Evolutionary conservation across 768 basidiomycete species (phyloP).

Genomic region (Pleurotus sapidus): DNA sequence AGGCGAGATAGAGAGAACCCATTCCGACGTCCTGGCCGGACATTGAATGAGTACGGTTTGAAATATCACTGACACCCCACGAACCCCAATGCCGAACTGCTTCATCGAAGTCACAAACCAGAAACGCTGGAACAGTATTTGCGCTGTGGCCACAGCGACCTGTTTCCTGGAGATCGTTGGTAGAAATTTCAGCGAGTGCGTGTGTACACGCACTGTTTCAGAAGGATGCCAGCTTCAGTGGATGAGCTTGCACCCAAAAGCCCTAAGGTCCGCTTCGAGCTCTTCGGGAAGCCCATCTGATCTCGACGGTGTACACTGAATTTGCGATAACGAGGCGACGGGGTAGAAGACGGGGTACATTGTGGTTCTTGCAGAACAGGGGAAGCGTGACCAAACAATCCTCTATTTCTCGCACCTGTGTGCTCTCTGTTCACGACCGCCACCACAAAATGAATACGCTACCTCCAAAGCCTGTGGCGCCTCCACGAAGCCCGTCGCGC

Average conservation of each 20-base stretch:
- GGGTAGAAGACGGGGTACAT: conserved; percentile 58
- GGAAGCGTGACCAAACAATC: conserved; percentile 6
- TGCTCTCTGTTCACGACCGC: neutral
- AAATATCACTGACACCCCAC: conserved; percentile 22
- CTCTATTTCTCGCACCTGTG: neutral
- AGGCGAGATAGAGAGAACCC: conserved; percentile 85
- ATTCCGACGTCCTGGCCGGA: conserved; percentile 73
- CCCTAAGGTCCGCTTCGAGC: conserved; percentile 85
- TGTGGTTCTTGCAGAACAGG: neutral
- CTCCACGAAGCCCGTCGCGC: conserved; percentile 16
- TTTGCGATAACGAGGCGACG: conserved; percentile 77
- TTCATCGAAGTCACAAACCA: conserved; percentile 95
- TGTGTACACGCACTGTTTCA: conserved; percentile 69
- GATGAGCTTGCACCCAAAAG: conserved; percentile 91
- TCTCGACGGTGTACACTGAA: conserved; percentile 74
- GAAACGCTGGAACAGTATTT: conserved; percentile 95
- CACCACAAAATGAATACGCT: conserved; percentile 31
- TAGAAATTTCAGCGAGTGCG: neutral
- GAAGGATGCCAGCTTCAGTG: conserved; percentile 90
- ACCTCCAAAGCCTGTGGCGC: conserved; percentile 36
- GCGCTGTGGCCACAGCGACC: conserved; percentile 94
- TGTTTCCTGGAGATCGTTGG: conserved; percentile 63
- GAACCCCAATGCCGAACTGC: conserved; percentile 89
- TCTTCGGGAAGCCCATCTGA: conserved; percentile 80
- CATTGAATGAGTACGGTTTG: conserved; percentile 6